Evolutionary conservation across 2,329 filamentous ascomycete genomes (phyloP).

Genomic region (Monosporascus sp.): DNA sequence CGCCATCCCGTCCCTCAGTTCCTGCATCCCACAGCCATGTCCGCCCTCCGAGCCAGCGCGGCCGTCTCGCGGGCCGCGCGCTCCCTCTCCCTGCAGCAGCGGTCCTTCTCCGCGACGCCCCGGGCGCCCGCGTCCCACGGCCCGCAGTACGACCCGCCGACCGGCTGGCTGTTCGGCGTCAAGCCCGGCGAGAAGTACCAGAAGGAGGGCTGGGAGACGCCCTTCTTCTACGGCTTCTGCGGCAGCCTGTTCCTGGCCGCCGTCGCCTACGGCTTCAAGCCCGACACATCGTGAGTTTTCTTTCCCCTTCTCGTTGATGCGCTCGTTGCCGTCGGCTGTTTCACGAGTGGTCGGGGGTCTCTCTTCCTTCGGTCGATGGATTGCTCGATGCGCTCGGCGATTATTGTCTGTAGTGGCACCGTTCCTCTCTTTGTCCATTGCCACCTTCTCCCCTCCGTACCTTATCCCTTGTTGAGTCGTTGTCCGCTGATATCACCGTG

Average conservation of each 20-base stretch:
- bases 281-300: constrained; percentile 87
- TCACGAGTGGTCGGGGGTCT: neutral
- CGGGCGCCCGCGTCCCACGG: constrained; percentile 52
- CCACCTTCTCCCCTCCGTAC: neutral
- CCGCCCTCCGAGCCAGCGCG: constrained; percentile 22
- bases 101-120: constrained; percentile 41
- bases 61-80: constrained; percentile 24
- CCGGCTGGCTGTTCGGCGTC: constrained; percentile 88
- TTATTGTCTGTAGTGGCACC: no score
- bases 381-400: no score
- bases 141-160: constrained; percentile 81
- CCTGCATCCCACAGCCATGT: constrained; percentile 13
- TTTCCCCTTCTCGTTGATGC: constrained; percentile 2
- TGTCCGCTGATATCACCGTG: constrained; percentile 17
- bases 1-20: neutral
- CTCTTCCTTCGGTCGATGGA: neutral
- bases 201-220: constrained; percentile 92
- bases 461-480: neutral
- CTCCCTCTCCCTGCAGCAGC: constrained; percentile 23
- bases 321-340: no score
- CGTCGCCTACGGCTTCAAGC: constrained; percentile 91
- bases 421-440: neutral
- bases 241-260: constrained; percentile 68
- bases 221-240: constrained; percentile 81
- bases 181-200: constrained; percentile 93